Conservation (phyloP, 2,329 filamentous ascomycete species). For the Penicillium psychrosexuale region DNA sequence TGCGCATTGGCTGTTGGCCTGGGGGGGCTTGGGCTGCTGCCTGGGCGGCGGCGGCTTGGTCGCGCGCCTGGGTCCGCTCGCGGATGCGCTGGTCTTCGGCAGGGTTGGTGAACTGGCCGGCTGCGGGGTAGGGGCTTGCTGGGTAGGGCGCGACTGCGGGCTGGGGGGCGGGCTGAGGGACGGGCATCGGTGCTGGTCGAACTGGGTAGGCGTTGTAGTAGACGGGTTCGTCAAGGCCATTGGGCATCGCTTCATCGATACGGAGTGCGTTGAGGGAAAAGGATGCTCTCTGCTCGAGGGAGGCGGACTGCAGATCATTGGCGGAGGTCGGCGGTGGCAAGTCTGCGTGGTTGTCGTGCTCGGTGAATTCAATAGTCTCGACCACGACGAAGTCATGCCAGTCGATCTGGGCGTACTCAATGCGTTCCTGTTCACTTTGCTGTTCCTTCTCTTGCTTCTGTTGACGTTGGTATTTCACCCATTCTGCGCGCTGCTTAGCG, state of each 20-base stretch:
- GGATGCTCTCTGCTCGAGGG: constrained; percentile 89
- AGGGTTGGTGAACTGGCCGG: constrained; percentile 36
- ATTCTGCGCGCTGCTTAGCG: constrained; percentile 82
- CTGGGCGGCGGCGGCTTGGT: constrained; percentile 71
- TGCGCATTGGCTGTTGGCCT: constrained; percentile 67
- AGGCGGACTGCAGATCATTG: constrained; percentile 88
- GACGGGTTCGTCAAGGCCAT: constrained; percentile 59
- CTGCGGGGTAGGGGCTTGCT: constrained; percentile 32
- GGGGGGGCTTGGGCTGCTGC: constrained; percentile 69
- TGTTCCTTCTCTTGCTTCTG: constrained; percentile 89
- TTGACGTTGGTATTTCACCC: constrained; percentile 75
- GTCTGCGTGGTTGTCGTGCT: constrained; percentile 79
- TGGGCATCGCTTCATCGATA: constrained; percentile 93
- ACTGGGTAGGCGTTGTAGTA: constrained; percentile 52
- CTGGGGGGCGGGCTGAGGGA: constrained; percentile 26
- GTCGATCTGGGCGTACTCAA: constrained; percentile 80
- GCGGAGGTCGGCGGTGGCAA: constrained; percentile 86
- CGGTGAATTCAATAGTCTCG: constrained; percentile 89
- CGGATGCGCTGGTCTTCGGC: constrained; percentile 63
- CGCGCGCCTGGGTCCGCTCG: constrained; percentile 53
- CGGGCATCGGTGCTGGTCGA: constrained; percentile 35
- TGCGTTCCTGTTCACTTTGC: constrained; percentile 75
- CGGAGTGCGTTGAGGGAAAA: constrained; percentile 79
- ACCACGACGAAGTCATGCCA: constrained; percentile 98
- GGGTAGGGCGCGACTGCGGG: constrained; percentile 28